Conservation (phyloP, 345 rosid genomes). For the Reutealis trisperma region DNA sequence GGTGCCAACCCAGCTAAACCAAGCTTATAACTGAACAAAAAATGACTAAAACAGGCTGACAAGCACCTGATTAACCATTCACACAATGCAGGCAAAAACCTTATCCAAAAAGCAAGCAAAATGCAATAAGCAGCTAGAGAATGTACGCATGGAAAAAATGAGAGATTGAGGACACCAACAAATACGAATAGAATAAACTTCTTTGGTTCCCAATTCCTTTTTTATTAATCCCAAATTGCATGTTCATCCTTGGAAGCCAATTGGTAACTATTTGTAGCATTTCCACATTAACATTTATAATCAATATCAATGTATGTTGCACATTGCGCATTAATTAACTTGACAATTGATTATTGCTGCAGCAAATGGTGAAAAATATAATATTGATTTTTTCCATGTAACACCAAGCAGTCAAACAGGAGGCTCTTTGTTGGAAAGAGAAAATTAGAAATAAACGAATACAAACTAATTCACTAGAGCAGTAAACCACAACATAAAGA, state of each 20-base stretch:
- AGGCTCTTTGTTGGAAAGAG: background rate
- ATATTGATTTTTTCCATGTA: background rate
- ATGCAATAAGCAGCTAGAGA: no score
- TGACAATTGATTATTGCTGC: background rate
- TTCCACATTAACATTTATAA: background rate
- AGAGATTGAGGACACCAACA: no score
- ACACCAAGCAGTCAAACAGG: slow-evolving; percentile 1
- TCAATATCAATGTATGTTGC: background rate
- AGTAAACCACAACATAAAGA: background rate
- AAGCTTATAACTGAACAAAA: background rate
- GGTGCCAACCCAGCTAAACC: background rate
- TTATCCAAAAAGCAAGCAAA: background rate
- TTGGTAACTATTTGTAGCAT: background rate
- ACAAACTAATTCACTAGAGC: background rate
- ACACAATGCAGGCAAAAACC: background rate
- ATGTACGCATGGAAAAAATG: no score
- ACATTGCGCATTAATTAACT: background rate
- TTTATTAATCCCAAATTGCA: background rate
- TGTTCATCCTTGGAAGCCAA: background rate
- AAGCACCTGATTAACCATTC: background rate
- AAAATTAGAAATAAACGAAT: background rate
- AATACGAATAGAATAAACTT: no score
- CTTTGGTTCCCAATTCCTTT: no score
- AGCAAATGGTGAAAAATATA: background rate
- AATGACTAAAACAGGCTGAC: background rate